Evolutionary conservation across 352 stramenopile species (phyloP).

Genomic region (Thraustochytrium striatum): DNA sequence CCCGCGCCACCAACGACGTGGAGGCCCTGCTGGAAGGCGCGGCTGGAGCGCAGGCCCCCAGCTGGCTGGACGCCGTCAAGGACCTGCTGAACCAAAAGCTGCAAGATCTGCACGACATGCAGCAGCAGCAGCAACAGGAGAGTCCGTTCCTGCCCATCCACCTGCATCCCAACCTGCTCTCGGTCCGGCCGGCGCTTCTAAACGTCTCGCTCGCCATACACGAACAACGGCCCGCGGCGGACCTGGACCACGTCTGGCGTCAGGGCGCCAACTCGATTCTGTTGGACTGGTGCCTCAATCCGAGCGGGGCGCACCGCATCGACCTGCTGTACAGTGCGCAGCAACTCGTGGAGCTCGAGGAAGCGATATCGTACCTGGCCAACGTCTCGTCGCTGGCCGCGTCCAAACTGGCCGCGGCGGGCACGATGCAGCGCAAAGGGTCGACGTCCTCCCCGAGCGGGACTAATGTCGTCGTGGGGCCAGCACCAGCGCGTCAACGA

Average conservation of each 20-base stretch:
- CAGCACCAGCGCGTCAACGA: neutral
- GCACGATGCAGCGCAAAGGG: neutral
- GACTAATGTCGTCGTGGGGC: neutral
- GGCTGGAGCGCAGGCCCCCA: neutral
- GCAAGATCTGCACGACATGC: slow-evolving; percentile 9
- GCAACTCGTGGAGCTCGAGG: slow-evolving; percentile 37
- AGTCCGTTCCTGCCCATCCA: slow-evolving; percentile 18
- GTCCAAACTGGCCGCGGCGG: neutral
- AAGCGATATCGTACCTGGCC: slow-evolving; percentile 12
- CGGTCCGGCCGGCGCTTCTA: neutral
- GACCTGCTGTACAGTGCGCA: slow-evolving; percentile 10
- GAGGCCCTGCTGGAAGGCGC: slow-evolving; percentile 1
- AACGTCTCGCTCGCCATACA: slow-evolving; percentile 23
- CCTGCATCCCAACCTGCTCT: slow-evolving; percentile 24
- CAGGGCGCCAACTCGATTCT: slow-evolving; percentile 22
- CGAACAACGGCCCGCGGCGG: neutral
- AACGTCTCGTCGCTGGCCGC: slow-evolving; percentile 1
- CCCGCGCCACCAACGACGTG: neutral
- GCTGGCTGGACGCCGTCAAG: slow-evolving; percentile 2
- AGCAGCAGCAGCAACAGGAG: neutral
- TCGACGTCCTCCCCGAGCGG: neutral
- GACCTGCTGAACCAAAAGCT: neutral
- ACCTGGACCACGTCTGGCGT: slow-evolving; percentile 26
- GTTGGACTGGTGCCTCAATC: slow-evolving; percentile 3
- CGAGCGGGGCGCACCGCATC: neutral